Base-by-base conservation (phyloP, 371 early-diverging fungal species). In the Saksenaea oblongispora region DNA sequence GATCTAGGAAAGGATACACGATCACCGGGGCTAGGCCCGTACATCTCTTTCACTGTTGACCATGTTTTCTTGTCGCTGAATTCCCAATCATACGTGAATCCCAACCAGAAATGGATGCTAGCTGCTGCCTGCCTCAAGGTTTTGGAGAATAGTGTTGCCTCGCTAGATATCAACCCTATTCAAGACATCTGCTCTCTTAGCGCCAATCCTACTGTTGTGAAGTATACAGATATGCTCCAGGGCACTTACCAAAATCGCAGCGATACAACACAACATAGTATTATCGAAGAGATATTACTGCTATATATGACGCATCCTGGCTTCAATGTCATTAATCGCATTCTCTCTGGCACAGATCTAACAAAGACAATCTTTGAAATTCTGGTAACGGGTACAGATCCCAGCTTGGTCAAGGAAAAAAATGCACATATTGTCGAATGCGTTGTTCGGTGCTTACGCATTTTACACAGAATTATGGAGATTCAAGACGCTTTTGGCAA, bases 11-110 rank as follows among this genome's bases (percentile, higher is more conserved):
- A 74, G 9, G 72, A 72, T n/a, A 78, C 88, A 59, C 87, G 92
- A 42, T 66, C 80, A 26, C 89, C 89, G 8, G 96, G 95, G 3
- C 73, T 91, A 28, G 77, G 80, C 8, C 95, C 96, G 1, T 97
- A 95, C 71, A 70, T 94, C 8, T 74, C 80, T 5, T 92, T 91
- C 72, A 87, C 93, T 18, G 64, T 95, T 24, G 94, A 96, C 44
- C 80, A 84, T 42, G 85, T 96, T 31, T 88, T 95, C 57, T 75
- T 92, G 54, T 91, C 89, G 67, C 80, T 89, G 2, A 79, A 83
- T 8, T 75, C 77, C 41, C 83, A 94, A 11, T 66, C 78, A 1
- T 95, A 91, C 64, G 72, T 75, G 24, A 70, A 86, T 37, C 60
- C 85, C 5, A 83, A 79, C 15, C 92, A 92, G 63, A 81, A 86